Conservation (phyloP, 768 basidiomycete genomes). For the Lentinula raphanica region DNA sequence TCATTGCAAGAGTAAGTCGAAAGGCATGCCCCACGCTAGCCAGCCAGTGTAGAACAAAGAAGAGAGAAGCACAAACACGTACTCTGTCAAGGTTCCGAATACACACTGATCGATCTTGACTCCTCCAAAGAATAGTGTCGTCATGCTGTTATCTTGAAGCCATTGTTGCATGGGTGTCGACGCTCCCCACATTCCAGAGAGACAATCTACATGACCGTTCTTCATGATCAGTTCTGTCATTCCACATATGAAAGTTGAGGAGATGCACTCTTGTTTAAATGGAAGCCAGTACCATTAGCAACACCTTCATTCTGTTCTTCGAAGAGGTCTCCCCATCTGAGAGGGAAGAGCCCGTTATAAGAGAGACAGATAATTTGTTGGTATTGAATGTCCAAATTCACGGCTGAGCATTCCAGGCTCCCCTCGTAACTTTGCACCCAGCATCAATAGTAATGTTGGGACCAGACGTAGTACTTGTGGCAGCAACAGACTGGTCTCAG, state of each 20-base stretch:
- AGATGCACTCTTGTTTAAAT: constrained; percentile 30
- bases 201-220: constrained; percentile 18
- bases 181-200: constrained; percentile 29
- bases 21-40: too few species aligned
- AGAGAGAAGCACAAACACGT: too few species aligned
- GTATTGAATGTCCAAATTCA: too few species aligned
- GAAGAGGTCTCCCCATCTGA: constrained; percentile 19
- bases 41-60: too few species aligned
- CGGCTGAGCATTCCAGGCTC: constrained; percentile 29
- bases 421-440: constrained; percentile 24
- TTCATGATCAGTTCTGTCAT: neutral
- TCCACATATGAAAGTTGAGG: neutral
- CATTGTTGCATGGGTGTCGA: constrained; percentile 29
- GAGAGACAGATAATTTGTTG: too few species aligned
- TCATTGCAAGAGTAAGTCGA: too few species aligned
- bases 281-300: constrained; percentile 26
- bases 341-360: neutral
- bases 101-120: constrained; percentile 32
- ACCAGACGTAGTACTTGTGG: neutral
- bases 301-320: constrained; percentile 22
- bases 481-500: constrained; percentile 2
- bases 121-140: constrained; percentile 28
- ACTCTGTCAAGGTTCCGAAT: constrained; percentile 27
- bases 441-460: constrained; percentile 23
- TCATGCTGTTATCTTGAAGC: constrained; percentile 27